Percentiles rank a stretch among this genome's conserved stretches.
Evolutionary conservation across 306 rosid species (phyloP).

Genomic region (Herpetospermum pedunculosum): DNA sequence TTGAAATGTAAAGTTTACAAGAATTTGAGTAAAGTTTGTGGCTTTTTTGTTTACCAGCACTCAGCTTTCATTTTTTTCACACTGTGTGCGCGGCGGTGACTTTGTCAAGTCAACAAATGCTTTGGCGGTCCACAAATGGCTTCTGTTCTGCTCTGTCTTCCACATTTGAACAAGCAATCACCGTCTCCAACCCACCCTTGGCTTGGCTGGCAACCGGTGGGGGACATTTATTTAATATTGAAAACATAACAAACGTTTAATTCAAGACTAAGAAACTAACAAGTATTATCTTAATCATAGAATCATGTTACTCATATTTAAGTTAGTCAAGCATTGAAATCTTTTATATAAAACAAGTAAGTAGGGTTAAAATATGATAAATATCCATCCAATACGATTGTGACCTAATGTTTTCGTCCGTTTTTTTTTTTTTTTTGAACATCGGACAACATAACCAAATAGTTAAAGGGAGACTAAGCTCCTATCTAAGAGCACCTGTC

Average conservation of each 20-base stretch:
- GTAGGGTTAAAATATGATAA: not conserved
- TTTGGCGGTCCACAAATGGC: not conserved
- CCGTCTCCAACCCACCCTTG: not conserved
- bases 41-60: not conserved
- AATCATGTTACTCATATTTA: not conserved
- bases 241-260: not conserved
- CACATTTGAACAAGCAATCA: not conserved
- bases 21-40: not conserved
- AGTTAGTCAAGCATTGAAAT: not conserved
- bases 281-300: not conserved
- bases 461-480: no score
- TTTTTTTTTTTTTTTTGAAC: no score
- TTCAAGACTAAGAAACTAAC: not conserved
- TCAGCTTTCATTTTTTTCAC: not conserved
- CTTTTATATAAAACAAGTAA: not conserved
- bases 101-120: not conserved
- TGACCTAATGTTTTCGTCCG: no score
- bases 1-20: not conserved
- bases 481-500: no score
- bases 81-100: not conserved
- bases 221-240: not conserved
- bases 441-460: no score
- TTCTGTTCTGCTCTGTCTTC: not conserved
- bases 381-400: no score
- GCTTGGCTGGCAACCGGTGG: not conserved